A percentile compares a stretch with the other conserved stretches of the same genome.
Evolutionary conservation across 2,329 filamentous ascomycete genomes (phyloP).

Genomic region (Colletotrichum tamarilloi): DNA sequence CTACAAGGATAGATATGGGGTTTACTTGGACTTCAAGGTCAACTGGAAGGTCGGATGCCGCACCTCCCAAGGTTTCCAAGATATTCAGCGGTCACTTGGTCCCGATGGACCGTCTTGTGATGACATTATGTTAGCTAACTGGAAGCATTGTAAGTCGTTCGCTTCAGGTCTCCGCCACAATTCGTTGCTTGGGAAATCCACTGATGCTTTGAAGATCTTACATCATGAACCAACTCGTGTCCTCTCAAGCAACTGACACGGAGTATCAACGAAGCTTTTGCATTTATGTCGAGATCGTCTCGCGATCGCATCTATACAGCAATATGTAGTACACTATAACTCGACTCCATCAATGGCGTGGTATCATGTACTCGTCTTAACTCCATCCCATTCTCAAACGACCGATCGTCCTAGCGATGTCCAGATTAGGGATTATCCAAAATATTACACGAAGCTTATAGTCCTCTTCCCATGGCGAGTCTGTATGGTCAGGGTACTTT

Average conservation of each 20-base stretch:
- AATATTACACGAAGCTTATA: constrained; percentile 20
- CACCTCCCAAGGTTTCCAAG: neutral
- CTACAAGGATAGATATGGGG: neutral
- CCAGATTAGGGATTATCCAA: constrained; percentile 23
- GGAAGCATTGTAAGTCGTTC: neutral
- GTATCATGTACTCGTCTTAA: constrained; percentile 30
- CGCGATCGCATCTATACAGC: neutral
- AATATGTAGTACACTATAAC: constrained; percentile 11
- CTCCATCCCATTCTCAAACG: neutral
- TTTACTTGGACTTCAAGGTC: neutral
- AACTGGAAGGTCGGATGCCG: neutral
- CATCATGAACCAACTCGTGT: too few species aligned
- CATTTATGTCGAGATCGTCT: neutral
- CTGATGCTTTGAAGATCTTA: neutral
- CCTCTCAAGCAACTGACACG: neutral
- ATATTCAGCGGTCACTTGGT: neutral
- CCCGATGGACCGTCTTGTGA: neutral
- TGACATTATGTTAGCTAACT: neutral
- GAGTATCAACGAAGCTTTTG: neutral
- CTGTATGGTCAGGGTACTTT: neutral
- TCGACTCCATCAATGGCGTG: constrained; percentile 15
- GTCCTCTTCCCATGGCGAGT: neutral
- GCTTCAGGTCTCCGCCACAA: too few species aligned
- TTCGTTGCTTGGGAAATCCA: too few species aligned
- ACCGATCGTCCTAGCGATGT: neutral